A percentile compares a stretch with the other conserved stretches of the same genome.
phyloP scores from a whole-genome alignment of 805 yeast species.

The Nadsonia fulvescens region DNA sequence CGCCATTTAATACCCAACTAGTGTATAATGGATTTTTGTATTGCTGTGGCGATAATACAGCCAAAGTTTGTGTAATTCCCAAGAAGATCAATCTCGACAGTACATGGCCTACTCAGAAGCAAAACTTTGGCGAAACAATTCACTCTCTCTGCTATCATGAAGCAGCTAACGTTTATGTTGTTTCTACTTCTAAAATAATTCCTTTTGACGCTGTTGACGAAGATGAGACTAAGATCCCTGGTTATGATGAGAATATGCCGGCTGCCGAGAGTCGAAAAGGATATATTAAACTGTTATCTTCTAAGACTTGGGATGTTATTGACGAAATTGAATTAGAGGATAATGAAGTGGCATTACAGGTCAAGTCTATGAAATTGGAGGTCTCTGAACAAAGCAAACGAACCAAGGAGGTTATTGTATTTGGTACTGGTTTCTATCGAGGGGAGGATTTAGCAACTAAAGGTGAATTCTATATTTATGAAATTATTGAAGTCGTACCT shows the following conservation, averaged over 20 bases:
- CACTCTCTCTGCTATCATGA: slow-evolving; percentile 56
- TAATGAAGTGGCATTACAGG: slow-evolving; percentile 44
- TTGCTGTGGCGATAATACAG: slow-evolving; percentile 51
- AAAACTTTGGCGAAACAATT: slow-evolving; percentile 39
- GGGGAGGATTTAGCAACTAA: slow-evolving; percentile 67
- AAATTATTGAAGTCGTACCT: slow-evolving; percentile 68
- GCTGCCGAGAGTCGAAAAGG: slow-evolving; percentile 44
- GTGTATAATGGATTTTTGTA: slow-evolving; percentile 39
- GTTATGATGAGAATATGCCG: slow-evolving; percentile 30
- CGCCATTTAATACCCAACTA: slow-evolving; percentile 26
- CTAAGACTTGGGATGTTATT: slow-evolving; percentile 57
- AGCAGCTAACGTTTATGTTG: slow-evolving; percentile 38
- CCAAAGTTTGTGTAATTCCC: slow-evolving; percentile 37
- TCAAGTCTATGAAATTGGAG: slow-evolving; percentile 36
- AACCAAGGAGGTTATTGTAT: slow-evolving; percentile 47
- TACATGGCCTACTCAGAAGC: slow-evolving; percentile 1
- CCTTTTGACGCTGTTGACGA: slow-evolving; percentile 57
- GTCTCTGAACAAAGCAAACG: slow-evolving; percentile 19
- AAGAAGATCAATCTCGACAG: no score
- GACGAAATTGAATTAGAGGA: slow-evolving; percentile 49
- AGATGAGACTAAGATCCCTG: slow-evolving; percentile 48
- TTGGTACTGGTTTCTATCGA: slow-evolving; percentile 63
- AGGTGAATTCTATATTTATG: slow-evolving; percentile 61
- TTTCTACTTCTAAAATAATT: slow-evolving; percentile 40
- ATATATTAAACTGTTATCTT: slow-evolving; percentile 46